phyloP scores from a whole-genome alignment of 805 yeast genomes.

The Candida pseudofarinosa region DNA sequence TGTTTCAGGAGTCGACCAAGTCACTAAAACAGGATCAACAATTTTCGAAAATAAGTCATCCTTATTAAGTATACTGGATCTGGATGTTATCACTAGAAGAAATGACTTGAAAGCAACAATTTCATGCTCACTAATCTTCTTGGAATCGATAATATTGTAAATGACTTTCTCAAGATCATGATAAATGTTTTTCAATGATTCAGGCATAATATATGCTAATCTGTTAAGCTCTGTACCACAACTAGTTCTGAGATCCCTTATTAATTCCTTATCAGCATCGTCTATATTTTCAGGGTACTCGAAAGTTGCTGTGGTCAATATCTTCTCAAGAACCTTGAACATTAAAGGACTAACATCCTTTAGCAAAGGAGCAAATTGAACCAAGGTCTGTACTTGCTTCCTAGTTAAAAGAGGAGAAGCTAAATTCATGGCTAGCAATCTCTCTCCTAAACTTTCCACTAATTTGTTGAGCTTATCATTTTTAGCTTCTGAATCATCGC shows the following conservation, averaged over 20 bases:
- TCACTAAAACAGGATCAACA: constrained; percentile 87
- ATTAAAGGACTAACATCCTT: constrained; percentile 71
- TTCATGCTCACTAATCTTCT: constrained; percentile 83
- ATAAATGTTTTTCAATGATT: constrained; percentile 73
- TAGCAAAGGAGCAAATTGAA: constrained; percentile 87
- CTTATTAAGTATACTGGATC: constrained; percentile 71
- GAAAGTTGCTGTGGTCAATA: constrained; percentile 76
- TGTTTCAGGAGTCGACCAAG: constrained; percentile 91
- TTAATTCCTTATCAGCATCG: constrained; percentile 75
- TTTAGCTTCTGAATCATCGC: constrained; percentile 48
- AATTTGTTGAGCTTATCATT: constrained; percentile 49
- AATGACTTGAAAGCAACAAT: constrained; percentile 92
- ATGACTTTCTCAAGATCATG: constrained; percentile 81
- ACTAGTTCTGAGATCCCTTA: constrained; percentile 82
- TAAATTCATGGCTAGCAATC: constrained; percentile 68
- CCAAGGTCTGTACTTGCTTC: constrained; percentile 86
- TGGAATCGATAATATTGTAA: constrained; percentile 59
- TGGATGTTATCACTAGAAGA: constrained; percentile 82
- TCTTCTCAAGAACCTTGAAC: constrained; percentile 81
- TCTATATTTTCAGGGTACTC: constrained; percentile 63
- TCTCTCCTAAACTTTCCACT: constrained; percentile 69
- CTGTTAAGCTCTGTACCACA: constrained; percentile 95
- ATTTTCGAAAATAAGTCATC: constrained; percentile 76
- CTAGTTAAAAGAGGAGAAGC: constrained; percentile 78
- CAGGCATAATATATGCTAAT: constrained; percentile 93